Base-by-base conservation (phyloP, 805 yeast species). In the Lipomyces orientalis region DNA sequence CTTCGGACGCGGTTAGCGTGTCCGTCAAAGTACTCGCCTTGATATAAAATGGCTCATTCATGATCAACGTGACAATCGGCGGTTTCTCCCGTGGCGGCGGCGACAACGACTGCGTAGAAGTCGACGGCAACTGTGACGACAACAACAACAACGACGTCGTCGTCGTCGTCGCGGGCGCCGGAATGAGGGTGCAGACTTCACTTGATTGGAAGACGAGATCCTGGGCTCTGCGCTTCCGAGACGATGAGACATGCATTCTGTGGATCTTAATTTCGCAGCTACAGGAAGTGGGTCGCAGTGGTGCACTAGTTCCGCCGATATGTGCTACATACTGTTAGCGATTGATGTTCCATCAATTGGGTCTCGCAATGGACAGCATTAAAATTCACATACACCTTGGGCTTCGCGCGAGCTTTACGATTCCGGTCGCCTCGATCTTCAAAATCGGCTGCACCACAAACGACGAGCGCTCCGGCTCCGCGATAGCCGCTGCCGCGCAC, bases 41-140 rank as follows among this genome's bases (percentile, higher is more conserved):
- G 46, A 66, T 58, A 46, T 66, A 68, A 56, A 68, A 65, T 31
- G 71, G 71, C 58, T 68, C 71, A 33, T 66, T 64, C 71, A 68
- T 68, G 12, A 49, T 29, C 31, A 66, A 51, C 12, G 63, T 31
- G 33, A 49, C 55, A 19, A 62, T 22, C 35, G 62, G 14, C 14
- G 34, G 37, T 29, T 61, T 58, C 34, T 34, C 39, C 3, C 56
- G 62, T 31, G 54, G 22, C 51, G 58, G 31, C 43, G 22, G 43
- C n/a, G 54, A 19, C 43, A 51, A 6, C 5, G 10, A 43, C 22
- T 43, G 49, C 22, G 49, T 19, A 16, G 25, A 43, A 43, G 5
- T n/a, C 8, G 49, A 35, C 25, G 4, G 7, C 54, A 39, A 31
- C 35, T 4, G 39, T 12, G 22, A 19, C 49, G 46, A 6, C 25